Evolutionary conservation across 2,329 filamentous ascomycete genomes (phyloP).

Genomic region (Aphanoascus verrucosus): DNA sequence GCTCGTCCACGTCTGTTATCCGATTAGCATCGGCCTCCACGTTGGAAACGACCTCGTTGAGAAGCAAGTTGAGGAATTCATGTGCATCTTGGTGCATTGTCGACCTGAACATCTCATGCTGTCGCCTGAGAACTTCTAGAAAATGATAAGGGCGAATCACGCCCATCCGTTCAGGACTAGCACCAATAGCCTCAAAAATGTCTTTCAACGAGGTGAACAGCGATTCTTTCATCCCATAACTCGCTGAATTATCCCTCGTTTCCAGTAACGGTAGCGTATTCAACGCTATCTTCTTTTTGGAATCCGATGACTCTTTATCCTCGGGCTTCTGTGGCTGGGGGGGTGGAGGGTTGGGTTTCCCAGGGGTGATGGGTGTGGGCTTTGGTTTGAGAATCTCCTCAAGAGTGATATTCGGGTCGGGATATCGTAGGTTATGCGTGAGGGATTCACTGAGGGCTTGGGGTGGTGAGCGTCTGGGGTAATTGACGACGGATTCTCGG

Average conservation of each 20-base stretch:
- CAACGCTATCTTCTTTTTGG: conserved; percentile 94
- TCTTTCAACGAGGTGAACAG: conserved; percentile 92
- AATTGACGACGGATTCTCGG: conserved; percentile 86
- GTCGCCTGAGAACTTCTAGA: conserved; percentile 80
- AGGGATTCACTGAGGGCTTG: conserved; percentile 54
- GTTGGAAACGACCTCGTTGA: conserved; percentile 93
- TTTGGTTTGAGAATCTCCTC: conserved; percentile 37
- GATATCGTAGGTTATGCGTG: conserved; percentile 43
- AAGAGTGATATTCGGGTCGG: conserved; percentile 46
- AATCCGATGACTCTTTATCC: conserved; percentile 91
- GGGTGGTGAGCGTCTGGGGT: conserved; percentile 61
- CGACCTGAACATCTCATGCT: conserved; percentile 95
- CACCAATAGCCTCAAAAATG: conserved; percentile 83
- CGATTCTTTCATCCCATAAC: conserved; percentile 88
- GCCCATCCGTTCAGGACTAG: conserved; percentile 69
- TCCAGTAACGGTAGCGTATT: conserved; percentile 77
- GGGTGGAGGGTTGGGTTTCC: neutral
- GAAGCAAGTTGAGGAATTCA: conserved; percentile 84
- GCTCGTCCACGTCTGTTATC: conserved; percentile 26
- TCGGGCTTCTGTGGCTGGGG: conserved; percentile 57
- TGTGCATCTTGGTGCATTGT: conserved; percentile 98
- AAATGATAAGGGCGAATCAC: conserved; percentile 89
- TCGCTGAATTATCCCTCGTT: conserved; percentile 66
- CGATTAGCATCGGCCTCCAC: conserved; percentile 73
- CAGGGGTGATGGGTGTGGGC: conserved; percentile 28